Evolutionary conservation across 257 asterid species (phyloP).

Genomic region (Striga asiatica): DNA sequence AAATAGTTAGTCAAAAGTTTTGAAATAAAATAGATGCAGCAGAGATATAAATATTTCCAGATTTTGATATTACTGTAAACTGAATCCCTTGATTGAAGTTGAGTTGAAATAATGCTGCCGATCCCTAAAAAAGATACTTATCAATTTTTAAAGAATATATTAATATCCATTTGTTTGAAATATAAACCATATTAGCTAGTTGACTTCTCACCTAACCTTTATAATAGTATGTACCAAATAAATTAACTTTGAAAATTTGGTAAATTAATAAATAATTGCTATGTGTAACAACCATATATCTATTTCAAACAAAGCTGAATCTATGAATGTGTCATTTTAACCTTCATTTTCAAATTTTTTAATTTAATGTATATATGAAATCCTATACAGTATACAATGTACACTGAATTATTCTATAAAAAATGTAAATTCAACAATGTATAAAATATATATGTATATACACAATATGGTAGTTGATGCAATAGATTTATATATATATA

Average conservation of each 20-base stretch:
- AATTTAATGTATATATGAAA: too few relatives aligned
- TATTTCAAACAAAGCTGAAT: conserved; percentile 18
- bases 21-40: neutral
- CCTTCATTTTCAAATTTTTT: too few relatives aligned
- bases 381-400: too few relatives aligned
- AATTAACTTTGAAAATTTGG: neutral
- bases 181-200: neutral
- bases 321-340: conserved; percentile 18
- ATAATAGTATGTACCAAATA: neutral
- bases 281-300: conserved; percentile 18
- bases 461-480: too few relatives aligned
- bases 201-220: conserved; percentile 4
- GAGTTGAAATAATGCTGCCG: too few relatives aligned
- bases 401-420: too few relatives aligned
- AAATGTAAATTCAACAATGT: too few relatives aligned
- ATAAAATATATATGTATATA: too few relatives aligned
- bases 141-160: too few relatives aligned
- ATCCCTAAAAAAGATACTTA: too few relatives aligned
- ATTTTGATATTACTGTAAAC: neutral
- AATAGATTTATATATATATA: too few relatives aligned
- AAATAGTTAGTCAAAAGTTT: neutral
- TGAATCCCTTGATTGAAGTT: neutral
- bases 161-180: neutral
- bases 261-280: neutral
- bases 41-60: neutral